A percentile compares a stretch with the other conserved stretches of the same genome.
Evolutionary conservation across 2,329 filamentous ascomycete genomes (phyloP).

Genomic region (Aspergillus piperis): DNA sequence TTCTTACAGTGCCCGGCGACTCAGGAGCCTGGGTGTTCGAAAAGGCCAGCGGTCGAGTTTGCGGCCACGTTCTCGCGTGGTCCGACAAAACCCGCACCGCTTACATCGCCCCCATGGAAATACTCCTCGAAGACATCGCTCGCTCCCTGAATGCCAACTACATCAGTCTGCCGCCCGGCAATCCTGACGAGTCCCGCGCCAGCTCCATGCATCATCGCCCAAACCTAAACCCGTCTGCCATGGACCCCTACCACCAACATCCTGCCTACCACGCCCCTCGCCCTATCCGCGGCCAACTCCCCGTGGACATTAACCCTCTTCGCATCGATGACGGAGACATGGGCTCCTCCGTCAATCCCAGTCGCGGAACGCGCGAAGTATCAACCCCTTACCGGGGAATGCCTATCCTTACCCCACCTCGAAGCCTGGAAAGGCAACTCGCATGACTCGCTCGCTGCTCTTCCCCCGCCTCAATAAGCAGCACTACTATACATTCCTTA

Average conservation of each 20-base stretch:
- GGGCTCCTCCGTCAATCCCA: conserved; percentile 21
- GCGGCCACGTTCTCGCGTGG: conserved; percentile 89
- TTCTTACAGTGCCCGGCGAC: conserved; percentile 70
- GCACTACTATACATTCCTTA: neutral
- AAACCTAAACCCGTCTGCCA: conserved; percentile 3
- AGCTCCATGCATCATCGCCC: conserved; percentile 24
- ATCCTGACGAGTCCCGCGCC: conserved; percentile 30
- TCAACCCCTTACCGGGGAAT: conserved; percentile 29
- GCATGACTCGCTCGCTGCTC: conserved; percentile 14
- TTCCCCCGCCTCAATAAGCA: no score
- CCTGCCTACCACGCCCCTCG: conserved; percentile 25
- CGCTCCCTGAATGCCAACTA: conserved; percentile 70
- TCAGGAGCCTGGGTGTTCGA: conserved; percentile 92
- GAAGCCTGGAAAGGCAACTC: conserved; percentile 42
- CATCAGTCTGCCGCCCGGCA: conserved; percentile 67
- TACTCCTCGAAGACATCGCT: conserved; percentile 81
- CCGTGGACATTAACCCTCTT: conserved; percentile 30
- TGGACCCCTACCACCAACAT: conserved; percentile 21
- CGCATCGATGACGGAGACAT: conserved; percentile 24
- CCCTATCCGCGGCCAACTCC: conserved; percentile 28
- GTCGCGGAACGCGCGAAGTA: conserved; percentile 24
- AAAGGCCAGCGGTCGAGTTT: conserved; percentile 73
- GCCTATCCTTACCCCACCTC: conserved; percentile 32
- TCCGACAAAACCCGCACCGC: conserved; percentile 76
- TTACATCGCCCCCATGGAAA: conserved; percentile 94